These are phyloP conservation scores for Chlorociboria aeruginascens DNA, from an alignment of 495 filamentous ascomycete genomes.

Conservation along the genomic window DNA sequence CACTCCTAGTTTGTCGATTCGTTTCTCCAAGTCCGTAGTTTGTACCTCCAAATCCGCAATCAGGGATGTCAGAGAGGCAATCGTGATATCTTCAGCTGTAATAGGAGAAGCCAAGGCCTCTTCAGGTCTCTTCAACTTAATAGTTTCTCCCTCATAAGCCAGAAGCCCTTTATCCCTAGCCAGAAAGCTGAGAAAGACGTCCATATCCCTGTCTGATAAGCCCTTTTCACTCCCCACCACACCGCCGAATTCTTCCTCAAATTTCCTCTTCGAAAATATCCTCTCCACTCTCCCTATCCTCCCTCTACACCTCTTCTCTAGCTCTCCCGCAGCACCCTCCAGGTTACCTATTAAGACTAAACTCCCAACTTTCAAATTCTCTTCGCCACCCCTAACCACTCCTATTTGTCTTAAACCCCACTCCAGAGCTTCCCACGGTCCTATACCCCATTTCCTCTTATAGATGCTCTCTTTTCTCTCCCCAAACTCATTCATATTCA, in stretches of 20 bases:
- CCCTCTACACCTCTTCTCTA: conserved; percentile 27
- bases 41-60: conserved; percentile 50
- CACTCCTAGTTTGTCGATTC: conserved; percentile 43
- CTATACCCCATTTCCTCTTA: conserved; percentile 40
- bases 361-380: conserved; percentile 36
- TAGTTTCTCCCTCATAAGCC: conserved; percentile 54
- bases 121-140: conserved; percentile 54
- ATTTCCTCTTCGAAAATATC: conserved; percentile 54
- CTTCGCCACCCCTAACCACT: conserved; percentile 33
- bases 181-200: conserved; percentile 59
- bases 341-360: conserved; percentile 50
- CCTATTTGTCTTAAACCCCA: conserved; percentile 71
- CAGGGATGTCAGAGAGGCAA: conserved; percentile 64
- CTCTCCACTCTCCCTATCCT: conserved; percentile 31
- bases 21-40: conserved; percentile 32
- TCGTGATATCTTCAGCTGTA: conserved; percentile 63
- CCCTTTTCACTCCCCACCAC: conserved; percentile 37
- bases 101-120: conserved; percentile 36
- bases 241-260: conserved; percentile 43
- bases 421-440: conserved; percentile 48
- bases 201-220: conserved; percentile 53
- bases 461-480: conserved; percentile 50
- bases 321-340: conserved; percentile 36
- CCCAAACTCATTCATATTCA: conserved; percentile 55
- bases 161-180: conserved; percentile 53